Evolutionary conservation across 2,329 filamentous ascomycete species (phyloP), one percentile per base, ranked within the genome.

Genomic region (Chalaropsis ovoidea): DNA sequence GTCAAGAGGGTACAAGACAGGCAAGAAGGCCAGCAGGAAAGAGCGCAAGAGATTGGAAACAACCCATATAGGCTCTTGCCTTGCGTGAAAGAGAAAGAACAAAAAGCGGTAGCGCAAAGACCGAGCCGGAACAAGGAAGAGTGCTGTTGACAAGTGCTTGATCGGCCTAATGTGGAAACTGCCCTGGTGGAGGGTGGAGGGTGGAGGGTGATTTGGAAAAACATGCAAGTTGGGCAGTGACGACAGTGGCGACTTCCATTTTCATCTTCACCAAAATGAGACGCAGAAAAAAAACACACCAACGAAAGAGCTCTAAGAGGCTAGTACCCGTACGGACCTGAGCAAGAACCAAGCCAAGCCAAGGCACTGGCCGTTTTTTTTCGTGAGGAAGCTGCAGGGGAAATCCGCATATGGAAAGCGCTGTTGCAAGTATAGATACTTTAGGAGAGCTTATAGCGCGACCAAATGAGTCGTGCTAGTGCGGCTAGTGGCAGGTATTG

Each of bases 161-260:
- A 58, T 39, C 13, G n/a, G 54, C 54, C 54, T 19, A 58, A 58
- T 15, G 54, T 39, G 17, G 27, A 35, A 58, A 35, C 54, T 58
- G n/a, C 31, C 6, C 27, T 39, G 27, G 31, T 31, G 31, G 31
- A 31, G 31, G 31, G 22, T 24, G 54, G n/a, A n/a, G n/a, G 31
- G 31, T 31, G 31, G 31, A 31, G 31, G 31, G 22, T 24, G 54
- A 58, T 58, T 17, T 39, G 39, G 15, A 11, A 58, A 58, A 7
- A 58, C 54, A 58, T 13, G 31, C 27, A 39, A 35, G 27, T 58
- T 58, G n/a, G 54, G 54, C 54, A 58, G 54, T 58, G 54, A 58
- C 54, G 54, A 52, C 47, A 52, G 19, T 4, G 22, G 47, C 47
- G 11, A 27, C 10, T 52, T 52, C 47, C n/a, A 24, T 52, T 52